These are phyloP conservation scores for Trapa incisa DNA, from an alignment of 345 rosid genomes.

Conservation along the genomic window DNA sequence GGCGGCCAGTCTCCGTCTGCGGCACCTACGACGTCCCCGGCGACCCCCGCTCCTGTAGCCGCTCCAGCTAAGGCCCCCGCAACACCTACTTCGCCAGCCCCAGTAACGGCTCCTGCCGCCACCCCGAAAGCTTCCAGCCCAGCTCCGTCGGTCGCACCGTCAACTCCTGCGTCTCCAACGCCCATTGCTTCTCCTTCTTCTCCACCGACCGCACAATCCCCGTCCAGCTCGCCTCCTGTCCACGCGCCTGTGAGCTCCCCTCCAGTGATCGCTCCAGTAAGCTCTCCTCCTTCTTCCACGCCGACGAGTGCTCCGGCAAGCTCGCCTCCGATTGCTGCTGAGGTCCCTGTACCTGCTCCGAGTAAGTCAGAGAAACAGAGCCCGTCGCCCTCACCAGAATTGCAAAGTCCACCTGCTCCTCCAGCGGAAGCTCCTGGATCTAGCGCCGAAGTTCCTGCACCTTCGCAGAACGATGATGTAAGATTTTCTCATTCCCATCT, in stretches of 20 bases:
- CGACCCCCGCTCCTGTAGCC: conserved; percentile 9
- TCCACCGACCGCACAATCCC: conserved; percentile 13
- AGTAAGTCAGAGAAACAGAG: conserved; percentile 17
- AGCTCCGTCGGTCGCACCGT: conserved; percentile 11
- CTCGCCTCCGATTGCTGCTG: conserved; percentile 21
- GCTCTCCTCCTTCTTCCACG: too few relatives aligned
- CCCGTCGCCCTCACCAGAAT: conserved; percentile 17
- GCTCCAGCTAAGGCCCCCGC: background rate
- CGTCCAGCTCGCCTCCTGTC: conserved; percentile 19
- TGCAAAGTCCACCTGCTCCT: conserved; percentile 11
- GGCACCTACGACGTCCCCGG: conserved; percentile 32
- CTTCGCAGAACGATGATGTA: conserved; percentile 17
- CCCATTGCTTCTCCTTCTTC: conserved; percentile 9
- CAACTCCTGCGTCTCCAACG: conserved; percentile 9
- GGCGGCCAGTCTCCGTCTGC: conserved; percentile 54
- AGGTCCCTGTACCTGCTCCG: conserved; percentile 29
- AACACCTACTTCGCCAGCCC: background rate
- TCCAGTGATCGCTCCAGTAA: conserved; percentile 13
- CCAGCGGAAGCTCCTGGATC: conserved; percentile 24
- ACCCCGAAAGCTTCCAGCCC: conserved; percentile 18
- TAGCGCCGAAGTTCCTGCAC: conserved; percentile 13
- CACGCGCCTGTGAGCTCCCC: conserved; percentile 18
- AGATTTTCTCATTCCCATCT: background rate
- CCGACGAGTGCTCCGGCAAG: background rate
- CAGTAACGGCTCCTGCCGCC: conserved; percentile 5